phyloP scores from a whole-genome alignment of 495 filamentous ascomycete genomes.

The Hyaloscypha variabilis region DNA sequence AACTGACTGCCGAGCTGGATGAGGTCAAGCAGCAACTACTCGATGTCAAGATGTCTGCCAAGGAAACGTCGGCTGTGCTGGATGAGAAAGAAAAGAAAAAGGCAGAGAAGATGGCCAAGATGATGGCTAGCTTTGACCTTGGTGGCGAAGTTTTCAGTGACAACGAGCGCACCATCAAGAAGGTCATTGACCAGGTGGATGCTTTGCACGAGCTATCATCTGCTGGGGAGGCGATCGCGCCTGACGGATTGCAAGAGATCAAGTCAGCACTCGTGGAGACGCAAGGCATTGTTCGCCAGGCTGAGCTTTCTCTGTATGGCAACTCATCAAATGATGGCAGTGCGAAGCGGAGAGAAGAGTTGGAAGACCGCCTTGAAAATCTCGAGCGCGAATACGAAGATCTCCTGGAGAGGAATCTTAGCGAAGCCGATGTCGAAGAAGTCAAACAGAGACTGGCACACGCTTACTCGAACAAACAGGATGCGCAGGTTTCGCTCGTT shows the following conservation, averaged over 20 bases:
- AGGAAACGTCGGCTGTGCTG: constrained; percentile 82
- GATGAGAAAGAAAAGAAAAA: constrained; percentile 99
- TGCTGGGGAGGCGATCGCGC: constrained; percentile 75
- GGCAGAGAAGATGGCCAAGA: constrained; percentile 98
- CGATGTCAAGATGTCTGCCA: constrained; percentile 92
- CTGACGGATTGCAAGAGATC: constrained; percentile 78
- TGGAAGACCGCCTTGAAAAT: constrained; percentile 72
- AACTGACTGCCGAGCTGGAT: constrained; percentile 88
- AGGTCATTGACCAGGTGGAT: constrained; percentile 80
- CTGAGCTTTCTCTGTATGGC: constrained; percentile 74
- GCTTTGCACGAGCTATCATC: constrained; percentile 74
- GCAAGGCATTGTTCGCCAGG: constrained; percentile 90
- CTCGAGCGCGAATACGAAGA: constrained; percentile 83
- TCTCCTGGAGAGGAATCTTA: constrained; percentile 77
- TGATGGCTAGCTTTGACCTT: constrained; percentile 98
- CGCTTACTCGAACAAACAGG: constrained; percentile 72
- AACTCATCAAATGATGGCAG: constrained; percentile 61
- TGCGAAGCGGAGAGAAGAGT: constrained; percentile 65
- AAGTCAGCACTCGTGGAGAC: constrained; percentile 79
- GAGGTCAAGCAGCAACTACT: constrained; percentile 96
- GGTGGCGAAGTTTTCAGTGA: constrained; percentile 87
- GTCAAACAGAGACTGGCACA: constrained; percentile 78
- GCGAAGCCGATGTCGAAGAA: constrained; percentile 77
- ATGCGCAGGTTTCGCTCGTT: constrained; percentile 66
- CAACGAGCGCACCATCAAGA: constrained; percentile 82